Conservation (phyloP, 2,329 filamentous ascomycete genomes). For the Colletotrichum gloeosporioides region DNA sequence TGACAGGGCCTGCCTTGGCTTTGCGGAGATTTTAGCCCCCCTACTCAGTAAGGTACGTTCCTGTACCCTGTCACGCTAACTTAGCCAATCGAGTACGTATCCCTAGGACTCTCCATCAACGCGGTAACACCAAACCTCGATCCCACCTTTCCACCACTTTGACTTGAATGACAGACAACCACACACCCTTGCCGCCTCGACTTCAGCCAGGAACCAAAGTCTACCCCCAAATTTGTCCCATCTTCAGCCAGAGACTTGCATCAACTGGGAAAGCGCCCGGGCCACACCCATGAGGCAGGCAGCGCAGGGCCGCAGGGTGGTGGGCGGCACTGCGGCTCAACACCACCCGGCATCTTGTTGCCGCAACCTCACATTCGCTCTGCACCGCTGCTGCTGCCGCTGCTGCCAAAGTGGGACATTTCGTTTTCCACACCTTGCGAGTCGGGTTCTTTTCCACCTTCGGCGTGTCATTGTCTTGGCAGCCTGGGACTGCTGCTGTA, state of each 20-base stretch:
- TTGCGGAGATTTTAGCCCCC: background rate
- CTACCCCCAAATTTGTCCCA: background rate
- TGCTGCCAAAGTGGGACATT: background rate
- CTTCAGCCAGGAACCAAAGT: background rate
- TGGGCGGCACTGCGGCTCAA: background rate
- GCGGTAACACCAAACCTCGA: background rate
- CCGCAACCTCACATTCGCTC: background rate
- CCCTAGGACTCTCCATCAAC: background rate
- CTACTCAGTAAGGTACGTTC: too few species aligned
- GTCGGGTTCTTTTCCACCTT: background rate
- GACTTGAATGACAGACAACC: background rate
- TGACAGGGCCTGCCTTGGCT: background rate
- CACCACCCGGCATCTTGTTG: background rate
- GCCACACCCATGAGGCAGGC: background rate
- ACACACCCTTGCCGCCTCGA: background rate
- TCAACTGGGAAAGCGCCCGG: background rate
- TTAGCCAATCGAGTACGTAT: too few species aligned
- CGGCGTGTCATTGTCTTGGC: slow-evolving; percentile 3
- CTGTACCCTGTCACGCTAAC: too few species aligned
- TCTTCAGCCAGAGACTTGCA: background rate
- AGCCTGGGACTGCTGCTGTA: background rate
- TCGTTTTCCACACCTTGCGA: background rate
- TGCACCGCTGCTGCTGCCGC: background rate
- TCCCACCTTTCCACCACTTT: background rate
- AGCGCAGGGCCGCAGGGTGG: background rate